phyloP scores from a whole-genome alignment of 2,329 filamentous ascomycete species.

The Fusarium sp. region DNA sequence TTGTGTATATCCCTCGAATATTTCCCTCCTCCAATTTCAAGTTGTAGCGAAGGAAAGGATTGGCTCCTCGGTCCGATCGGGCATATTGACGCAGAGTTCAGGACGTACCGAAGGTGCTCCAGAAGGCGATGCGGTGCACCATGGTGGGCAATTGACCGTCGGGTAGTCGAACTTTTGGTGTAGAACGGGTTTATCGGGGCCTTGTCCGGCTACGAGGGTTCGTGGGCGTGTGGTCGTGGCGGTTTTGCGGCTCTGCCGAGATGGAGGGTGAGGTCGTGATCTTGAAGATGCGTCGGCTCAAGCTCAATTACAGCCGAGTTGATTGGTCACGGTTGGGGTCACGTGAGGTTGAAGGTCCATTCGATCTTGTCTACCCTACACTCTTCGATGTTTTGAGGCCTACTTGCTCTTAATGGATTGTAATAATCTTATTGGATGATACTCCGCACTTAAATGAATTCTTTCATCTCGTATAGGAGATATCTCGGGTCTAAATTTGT shows the following conservation, averaged over 20 bases:
- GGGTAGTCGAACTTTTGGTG: constrained; percentile 19
- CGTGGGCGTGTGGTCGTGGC: constrained; percentile 29
- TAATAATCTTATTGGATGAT: background rate
- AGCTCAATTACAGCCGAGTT: constrained; percentile 42
- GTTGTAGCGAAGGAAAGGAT: background rate
- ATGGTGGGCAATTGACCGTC: constrained; percentile 54
- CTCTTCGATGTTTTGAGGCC: background rate
- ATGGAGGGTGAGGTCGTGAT: constrained; percentile 40
- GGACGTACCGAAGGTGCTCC: constrained; percentile 83
- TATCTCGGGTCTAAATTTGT: background rate
- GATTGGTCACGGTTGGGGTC: constrained; percentile 37
- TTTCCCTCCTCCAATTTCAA: background rate
- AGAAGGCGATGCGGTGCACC: constrained; percentile 76
- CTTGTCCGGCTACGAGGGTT: constrained; percentile 33
- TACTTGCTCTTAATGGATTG: background rate
- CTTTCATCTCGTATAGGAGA: accelerated
- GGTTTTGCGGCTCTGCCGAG: constrained; percentile 36
- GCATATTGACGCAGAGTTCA: constrained; percentile 27
- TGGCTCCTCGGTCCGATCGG: constrained; percentile 6
- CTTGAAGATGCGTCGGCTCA: constrained; percentile 38
- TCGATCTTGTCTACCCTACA: constrained; percentile 21
- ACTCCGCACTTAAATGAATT: background rate
- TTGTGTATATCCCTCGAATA: too few species aligned
- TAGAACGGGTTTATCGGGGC: constrained; percentile 25
- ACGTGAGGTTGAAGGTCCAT: constrained; percentile 24